Conservation (phyloP, 805 yeast genomes). For the Wickerhamiella galacta region DNA sequence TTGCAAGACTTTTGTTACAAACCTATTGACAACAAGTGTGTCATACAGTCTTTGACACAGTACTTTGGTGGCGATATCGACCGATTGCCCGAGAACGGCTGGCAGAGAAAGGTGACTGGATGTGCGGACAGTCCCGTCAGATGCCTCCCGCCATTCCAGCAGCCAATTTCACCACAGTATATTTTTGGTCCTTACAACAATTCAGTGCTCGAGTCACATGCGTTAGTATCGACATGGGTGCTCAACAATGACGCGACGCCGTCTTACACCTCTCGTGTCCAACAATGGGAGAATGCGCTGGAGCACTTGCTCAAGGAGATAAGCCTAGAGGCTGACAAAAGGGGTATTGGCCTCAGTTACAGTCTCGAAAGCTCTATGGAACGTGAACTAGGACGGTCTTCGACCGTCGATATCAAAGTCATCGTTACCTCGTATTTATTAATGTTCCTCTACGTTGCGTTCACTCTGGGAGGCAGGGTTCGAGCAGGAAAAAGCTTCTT, state of each 20-base stretch:
- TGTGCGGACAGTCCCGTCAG: constrained; percentile 75
- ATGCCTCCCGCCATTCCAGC: constrained; percentile 81
- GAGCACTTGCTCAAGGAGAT: constrained; percentile 32
- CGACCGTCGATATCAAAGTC: constrained; percentile 60
- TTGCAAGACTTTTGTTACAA: constrained; percentile 65
- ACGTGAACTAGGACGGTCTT: constrained; percentile 65
- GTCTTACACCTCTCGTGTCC: constrained; percentile 14
- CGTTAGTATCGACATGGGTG: constrained; percentile 62
- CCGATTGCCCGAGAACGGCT: constrained; percentile 32
- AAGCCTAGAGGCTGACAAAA: constrained; percentile 28
- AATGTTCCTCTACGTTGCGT: constrained; percentile 79
- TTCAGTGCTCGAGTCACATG: constrained; percentile 34
- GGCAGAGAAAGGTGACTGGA: constrained; percentile 36
- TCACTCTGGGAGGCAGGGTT: constrained; percentile 53
- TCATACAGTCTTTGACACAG: constrained; percentile 75
- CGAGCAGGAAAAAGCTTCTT: constrained; percentile 20
- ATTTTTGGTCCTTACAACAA: constrained; percentile 42
- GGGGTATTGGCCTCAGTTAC: constrained; percentile 51
- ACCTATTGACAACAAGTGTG: constrained; percentile 63
- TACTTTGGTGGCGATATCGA: constrained; percentile 55
- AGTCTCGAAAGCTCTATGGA: constrained; percentile 73
- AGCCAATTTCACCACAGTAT: constrained; percentile 60
- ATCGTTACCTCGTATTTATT: constrained; percentile 58
- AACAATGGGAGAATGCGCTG: constrained; percentile 55
- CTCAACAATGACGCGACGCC: constrained; percentile 34